Percentiles rank a stretch among this genome's conserved stretches.
phyloP scores from a whole-genome alignment of 345 rosid species.

The Populus simonii region DNA sequence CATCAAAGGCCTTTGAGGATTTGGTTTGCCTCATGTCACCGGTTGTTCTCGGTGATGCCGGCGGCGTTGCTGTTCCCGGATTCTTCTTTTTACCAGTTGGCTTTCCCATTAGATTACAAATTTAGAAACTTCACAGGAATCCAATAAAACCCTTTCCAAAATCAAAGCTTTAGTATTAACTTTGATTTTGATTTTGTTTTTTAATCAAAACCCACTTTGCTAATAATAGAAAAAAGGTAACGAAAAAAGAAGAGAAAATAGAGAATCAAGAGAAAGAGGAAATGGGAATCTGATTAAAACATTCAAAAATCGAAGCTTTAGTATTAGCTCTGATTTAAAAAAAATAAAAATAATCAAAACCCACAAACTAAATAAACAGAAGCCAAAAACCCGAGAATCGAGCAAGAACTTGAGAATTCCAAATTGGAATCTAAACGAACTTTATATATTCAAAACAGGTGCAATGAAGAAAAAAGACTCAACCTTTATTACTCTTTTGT shows the following conservation, averaged over 20 bases:
- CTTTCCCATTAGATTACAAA: slow-evolving; percentile 62
- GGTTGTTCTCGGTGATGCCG: slow-evolving; percentile 36
- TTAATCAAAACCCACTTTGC: neutral
- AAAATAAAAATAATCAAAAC: neutral
- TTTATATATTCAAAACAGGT: neutral
- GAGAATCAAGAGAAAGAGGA: neutral
- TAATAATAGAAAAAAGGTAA: neutral
- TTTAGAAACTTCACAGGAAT: neutral
- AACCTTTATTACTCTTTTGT: neutral
- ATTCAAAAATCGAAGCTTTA: neutral
- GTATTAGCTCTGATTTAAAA: neutral
- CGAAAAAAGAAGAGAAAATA: neutral
- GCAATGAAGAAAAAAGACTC: neutral
- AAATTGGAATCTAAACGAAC: neutral
- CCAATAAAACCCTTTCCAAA: neutral
- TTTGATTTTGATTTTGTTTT: neutral
- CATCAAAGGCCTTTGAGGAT: slow-evolving; percentile 69
- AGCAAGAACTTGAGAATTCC: neutral
- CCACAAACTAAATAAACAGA: neutral
- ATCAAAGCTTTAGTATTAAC: slow-evolving; percentile 2
- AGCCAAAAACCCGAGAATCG: neutral
- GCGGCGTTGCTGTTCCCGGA: slow-evolving; percentile 31
- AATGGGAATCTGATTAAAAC: neutral
- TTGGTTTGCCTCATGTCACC: slow-evolving; percentile 46
- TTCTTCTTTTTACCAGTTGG: slow-evolving; percentile 85